These are phyloP conservation scores for Penicillium corylophilum DNA, from an alignment of 2,329 filamentous ascomycete genomes.

Conservation along the genomic window DNA sequence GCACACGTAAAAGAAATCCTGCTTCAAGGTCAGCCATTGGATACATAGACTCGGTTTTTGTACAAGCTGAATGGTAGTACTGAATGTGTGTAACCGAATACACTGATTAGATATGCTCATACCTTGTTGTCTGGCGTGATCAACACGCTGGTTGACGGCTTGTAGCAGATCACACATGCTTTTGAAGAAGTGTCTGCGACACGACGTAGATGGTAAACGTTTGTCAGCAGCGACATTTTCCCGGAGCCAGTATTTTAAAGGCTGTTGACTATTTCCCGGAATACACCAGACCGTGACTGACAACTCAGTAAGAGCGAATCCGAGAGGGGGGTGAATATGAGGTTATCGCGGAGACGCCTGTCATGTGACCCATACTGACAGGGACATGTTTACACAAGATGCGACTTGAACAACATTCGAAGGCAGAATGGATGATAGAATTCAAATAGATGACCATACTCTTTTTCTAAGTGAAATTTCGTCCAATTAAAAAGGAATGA, in stretches of 20 bases:
- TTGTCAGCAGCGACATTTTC: slow-evolving; percentile 54
- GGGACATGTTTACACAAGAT: not conserved
- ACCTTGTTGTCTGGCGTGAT: slow-evolving; percentile 90
- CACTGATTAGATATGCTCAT: not conserved
- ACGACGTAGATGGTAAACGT: slow-evolving; percentile 79
- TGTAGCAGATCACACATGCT: slow-evolving; percentile 88
- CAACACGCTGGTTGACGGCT: slow-evolving; percentile 80
- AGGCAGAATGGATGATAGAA: too few species aligned
- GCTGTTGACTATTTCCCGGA: not conserved
- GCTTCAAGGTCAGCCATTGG: not conserved
- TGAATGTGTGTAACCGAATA: not conserved
- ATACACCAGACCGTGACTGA: not conserved
- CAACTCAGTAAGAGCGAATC: not conserved
- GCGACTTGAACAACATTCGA: not conserved
- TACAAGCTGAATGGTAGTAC: not conserved
- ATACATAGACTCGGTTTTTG: slow-evolving; percentile 1
- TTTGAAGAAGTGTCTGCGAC: slow-evolving; percentile 83
- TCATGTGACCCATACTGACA: slow-evolving; percentile 22
- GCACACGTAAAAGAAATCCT: slow-evolving; percentile 94
- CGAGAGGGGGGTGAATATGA: slow-evolving; percentile 4
- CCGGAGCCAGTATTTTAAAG: slow-evolving; percentile 31
- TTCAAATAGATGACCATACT: too few species aligned
- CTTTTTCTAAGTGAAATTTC: not conserved
- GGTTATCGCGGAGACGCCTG: slow-evolving; percentile 4
- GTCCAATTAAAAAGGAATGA: slow-evolving; percentile 18